phyloP scores from a whole-genome alignment of 495 filamentous ascomycete species.

The Aspergillus kassunensis region DNA sequence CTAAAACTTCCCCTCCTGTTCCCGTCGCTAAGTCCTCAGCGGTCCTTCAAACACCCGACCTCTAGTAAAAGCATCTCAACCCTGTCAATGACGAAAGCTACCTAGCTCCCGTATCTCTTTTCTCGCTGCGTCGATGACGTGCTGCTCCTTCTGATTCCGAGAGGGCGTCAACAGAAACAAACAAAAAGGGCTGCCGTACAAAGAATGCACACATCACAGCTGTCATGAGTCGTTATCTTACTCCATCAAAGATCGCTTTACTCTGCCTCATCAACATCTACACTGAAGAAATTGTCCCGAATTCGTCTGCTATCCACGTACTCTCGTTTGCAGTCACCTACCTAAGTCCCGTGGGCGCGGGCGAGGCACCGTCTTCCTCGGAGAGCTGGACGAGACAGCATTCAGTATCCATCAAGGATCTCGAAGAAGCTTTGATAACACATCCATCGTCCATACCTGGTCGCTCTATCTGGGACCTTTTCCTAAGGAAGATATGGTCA shows the following conservation, averaged over 20 bases:
- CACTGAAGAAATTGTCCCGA: slow-evolving; percentile 68
- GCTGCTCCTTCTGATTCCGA: neutral
- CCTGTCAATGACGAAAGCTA: neutral
- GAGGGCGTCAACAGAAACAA: neutral
- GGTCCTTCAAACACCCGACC: neutral
- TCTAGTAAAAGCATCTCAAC: neutral
- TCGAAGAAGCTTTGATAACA: slow-evolving; percentile 58
- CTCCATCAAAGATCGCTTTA: slow-evolving; percentile 79
- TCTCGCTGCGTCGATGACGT: neutral
- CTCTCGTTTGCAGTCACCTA: slow-evolving; percentile 80
- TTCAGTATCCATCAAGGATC: slow-evolving; percentile 59
- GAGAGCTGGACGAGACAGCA: slow-evolving; percentile 41
- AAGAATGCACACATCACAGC: slow-evolving; percentile 4
- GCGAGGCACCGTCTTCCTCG: slow-evolving; percentile 30
- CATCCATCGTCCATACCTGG: slow-evolving; percentile 69
- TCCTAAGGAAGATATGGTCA: slow-evolving; percentile 79
- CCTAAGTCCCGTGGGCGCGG: slow-evolving; percentile 50
- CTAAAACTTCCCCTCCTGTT: too few species aligned
- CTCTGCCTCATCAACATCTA: slow-evolving; percentile 80
- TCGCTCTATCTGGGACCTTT: slow-evolving; percentile 76
- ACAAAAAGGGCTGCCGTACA: neutral
- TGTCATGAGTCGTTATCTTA: slow-evolving; percentile 74
- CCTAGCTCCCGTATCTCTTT: neutral
- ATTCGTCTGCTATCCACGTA: slow-evolving; percentile 69
- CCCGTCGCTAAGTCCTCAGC: neutral